Evolutionary conservation across 306 rosid genomes (phyloP).

Genomic region (Rosa persica): DNA sequence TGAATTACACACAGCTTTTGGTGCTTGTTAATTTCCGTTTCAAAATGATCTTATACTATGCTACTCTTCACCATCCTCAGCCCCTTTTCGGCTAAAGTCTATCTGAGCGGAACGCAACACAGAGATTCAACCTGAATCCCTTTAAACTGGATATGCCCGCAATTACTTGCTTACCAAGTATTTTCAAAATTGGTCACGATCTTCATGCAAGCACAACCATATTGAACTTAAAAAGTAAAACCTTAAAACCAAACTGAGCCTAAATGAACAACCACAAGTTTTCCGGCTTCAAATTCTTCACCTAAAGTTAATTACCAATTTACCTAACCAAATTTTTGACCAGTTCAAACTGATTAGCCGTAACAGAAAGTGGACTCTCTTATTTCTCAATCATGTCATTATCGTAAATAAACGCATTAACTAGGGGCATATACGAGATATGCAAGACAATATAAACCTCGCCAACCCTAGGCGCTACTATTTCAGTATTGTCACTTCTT

Average conservation of each 20-base stretch:
- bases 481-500: background rate
- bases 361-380: background rate
- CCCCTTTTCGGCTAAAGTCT: too few relatives aligned
- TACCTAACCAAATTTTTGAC: background rate
- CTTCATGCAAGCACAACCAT: too few relatives aligned
- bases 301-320: background rate
- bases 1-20: too few relatives aligned
- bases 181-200: background rate
- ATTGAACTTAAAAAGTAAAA: background rate
- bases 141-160: background rate
- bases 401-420: slow-evolving; percentile 16
- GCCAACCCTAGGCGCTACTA: slow-evolving; percentile 2
- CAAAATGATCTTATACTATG: too few relatives aligned
- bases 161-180: background rate
- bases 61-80: too few relatives aligned
- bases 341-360: background rate
- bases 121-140: too few relatives aligned
- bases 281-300: background rate
- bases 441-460: background rate
- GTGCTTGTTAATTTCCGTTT: too few relatives aligned
- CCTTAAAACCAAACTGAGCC: background rate
- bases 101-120: too few relatives aligned
- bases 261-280: background rate
- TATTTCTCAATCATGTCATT: background rate
- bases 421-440: background rate